phyloP scores from a whole-genome alignment of 306 rosid species.

The Senna tora region DNA sequence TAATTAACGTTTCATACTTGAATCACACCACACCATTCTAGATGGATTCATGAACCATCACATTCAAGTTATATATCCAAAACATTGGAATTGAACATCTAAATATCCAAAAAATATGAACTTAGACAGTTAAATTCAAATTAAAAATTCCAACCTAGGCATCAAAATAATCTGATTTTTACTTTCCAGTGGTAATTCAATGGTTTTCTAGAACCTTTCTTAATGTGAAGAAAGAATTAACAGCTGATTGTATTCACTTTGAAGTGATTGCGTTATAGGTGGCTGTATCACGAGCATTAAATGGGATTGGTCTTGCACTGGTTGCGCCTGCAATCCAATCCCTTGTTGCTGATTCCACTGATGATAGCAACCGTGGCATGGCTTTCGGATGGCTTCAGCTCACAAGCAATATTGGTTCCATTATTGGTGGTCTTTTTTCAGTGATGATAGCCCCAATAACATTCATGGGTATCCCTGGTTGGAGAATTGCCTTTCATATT shows the following conservation, averaged over 20 bases:
- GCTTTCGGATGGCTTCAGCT: constrained; percentile 98
- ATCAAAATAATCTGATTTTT: neutral
- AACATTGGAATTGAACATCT: constrained; percentile 1
- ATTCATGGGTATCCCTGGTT: constrained; percentile 85
- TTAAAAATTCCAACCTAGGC: neutral
- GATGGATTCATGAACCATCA: neutral
- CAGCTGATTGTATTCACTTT: constrained; percentile 48
- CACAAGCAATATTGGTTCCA: constrained; percentile 82
- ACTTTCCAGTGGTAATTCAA: neutral
- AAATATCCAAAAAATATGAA: neutral
- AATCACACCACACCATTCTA: too few species aligned
- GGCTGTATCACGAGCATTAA: constrained; percentile 86
- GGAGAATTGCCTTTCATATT: constrained; percentile 89
- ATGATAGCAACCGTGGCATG: constrained; percentile 77
- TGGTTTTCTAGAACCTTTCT: neutral
- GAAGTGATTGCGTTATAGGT: constrained; percentile 68
- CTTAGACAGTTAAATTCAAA: neutral
- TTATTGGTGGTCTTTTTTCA: constrained; percentile 80
- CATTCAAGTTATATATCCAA: neutral
- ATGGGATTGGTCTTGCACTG: constrained; percentile 94
- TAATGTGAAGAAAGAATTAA: neutral
- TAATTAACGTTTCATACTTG: too few species aligned
- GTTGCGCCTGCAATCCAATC: constrained; percentile 95
- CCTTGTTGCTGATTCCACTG: constrained; percentile 90
- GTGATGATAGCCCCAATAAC: constrained; percentile 77